phyloP scores from a whole-genome alignment of 306 rosid genomes.

The Cucurbita argyrosperma region DNA sequence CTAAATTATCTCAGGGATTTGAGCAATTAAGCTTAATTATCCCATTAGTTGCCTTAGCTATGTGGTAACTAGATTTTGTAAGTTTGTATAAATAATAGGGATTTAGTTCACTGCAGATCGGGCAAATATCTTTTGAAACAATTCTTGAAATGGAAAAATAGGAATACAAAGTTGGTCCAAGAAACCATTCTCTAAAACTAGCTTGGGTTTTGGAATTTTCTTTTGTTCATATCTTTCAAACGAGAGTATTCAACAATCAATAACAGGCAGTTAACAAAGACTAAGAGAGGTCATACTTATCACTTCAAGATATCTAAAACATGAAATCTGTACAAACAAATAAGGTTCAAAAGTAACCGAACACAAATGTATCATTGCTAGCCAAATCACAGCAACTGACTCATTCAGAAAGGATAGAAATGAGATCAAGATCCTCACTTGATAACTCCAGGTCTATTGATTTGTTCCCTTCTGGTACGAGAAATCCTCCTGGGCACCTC shows the following conservation, averaged over 20 bases:
- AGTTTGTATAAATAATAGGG: too few species aligned
- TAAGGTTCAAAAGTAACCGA: background rate
- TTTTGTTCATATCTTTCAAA: background rate
- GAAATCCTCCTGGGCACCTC: slow-evolving; percentile 53
- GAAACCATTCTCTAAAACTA: background rate
- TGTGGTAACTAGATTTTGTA: too few species aligned
- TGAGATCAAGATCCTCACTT: slow-evolving; percentile 24
- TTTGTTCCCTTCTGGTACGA: slow-evolving; percentile 29
- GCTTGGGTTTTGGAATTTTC: background rate
- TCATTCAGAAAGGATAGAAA: background rate
- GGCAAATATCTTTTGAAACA: background rate
- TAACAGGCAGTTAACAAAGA: background rate
- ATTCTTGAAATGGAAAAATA: background rate
- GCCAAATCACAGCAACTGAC: background rate
- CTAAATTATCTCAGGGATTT: background rate
- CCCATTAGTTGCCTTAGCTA: background rate
- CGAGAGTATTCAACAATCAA: background rate
- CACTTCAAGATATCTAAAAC: background rate
- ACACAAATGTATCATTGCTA: background rate
- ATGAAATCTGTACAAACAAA: background rate
- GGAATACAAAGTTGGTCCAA: background rate
- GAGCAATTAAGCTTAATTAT: background rate
- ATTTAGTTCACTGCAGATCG: background rate
- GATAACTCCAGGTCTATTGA: slow-evolving; percentile 64
- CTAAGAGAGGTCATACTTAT: background rate